Percentiles rank a stretch among this genome's conserved stretches.
Conservation (phyloP, 2,329 filamentous ascomycete genomes). For the Xylaria polymorpha region DNA sequence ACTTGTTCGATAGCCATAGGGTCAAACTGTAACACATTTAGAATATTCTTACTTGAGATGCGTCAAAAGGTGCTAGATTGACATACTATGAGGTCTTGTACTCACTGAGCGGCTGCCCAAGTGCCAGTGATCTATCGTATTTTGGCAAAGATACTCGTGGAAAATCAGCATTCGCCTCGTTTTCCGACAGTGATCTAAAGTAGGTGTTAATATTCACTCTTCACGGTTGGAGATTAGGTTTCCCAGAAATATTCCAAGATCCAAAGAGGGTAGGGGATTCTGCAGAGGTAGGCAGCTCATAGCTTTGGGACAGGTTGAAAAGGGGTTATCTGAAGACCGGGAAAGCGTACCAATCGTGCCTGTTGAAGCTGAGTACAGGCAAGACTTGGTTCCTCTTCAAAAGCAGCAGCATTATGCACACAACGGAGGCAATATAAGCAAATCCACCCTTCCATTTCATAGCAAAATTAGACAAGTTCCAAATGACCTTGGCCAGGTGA, state of each 20-base stretch:
- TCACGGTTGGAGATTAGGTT: not conserved
- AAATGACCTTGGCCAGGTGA: conserved; percentile 82
- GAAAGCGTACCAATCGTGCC: conserved; percentile 28
- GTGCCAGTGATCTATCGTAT: conserved; percentile 60
- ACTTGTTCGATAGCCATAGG: conserved; percentile 77
- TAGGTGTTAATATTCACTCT: conserved; percentile 10
- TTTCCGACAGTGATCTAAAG: conserved; percentile 37
- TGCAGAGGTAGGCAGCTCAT: not conserved
- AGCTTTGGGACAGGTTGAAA: not conserved
- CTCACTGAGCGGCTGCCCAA: conserved; percentile 76
- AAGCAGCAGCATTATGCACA: not conserved
- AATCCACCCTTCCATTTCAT: conserved; percentile 62
- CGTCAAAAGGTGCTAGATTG: not conserved
- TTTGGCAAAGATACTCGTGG: not conserved
- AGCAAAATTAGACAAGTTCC: conserved; percentile 79
- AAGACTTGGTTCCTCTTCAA: conserved; percentile 68
- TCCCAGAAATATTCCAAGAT: not conserved
- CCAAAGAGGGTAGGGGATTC: not conserved
- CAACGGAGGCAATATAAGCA: not conserved
- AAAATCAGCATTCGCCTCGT: conserved; percentile 24
- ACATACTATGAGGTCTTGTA: conserved; percentile 61
- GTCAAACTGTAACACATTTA: conserved; percentile 71
- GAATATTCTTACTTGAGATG: not conserved
- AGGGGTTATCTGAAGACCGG: not conserved
- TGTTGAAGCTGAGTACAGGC: conserved; percentile 71